Evolutionary conservation across 139 green algal genomes (phyloP).

Genomic region (Diplosphaera chodatii): DNA sequence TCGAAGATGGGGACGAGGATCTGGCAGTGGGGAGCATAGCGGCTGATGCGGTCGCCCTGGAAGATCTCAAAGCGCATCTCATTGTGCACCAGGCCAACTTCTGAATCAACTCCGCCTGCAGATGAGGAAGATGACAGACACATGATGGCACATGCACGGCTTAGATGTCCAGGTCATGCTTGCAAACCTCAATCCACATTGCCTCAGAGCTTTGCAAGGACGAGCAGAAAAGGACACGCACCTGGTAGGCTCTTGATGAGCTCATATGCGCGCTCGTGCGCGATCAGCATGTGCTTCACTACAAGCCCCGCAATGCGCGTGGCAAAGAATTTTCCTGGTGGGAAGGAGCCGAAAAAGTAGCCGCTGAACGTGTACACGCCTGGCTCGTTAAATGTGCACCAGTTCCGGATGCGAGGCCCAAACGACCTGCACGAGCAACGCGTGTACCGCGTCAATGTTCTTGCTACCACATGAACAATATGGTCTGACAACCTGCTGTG

Average conservation of each 20-base stretch:
- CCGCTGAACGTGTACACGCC: slow-evolving; percentile 49
- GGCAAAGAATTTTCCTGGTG: slow-evolving; percentile 37
- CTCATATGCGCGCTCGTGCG: slow-evolving; percentile 35
- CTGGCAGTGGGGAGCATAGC: neutral
- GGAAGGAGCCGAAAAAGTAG: slow-evolving; percentile 40
- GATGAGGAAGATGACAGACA: too few species aligned
- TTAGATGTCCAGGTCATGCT: too few species aligned
- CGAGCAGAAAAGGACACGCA: too few species aligned
- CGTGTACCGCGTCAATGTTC: too few species aligned
- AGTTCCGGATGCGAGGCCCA: slow-evolving; percentile 35
- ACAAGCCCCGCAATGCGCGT: slow-evolving; percentile 12
- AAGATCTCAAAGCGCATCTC: slow-evolving; percentile 45
- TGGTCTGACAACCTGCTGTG: too few species aligned
- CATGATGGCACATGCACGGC: too few species aligned
- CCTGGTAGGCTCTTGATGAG: slow-evolving; percentile 39
- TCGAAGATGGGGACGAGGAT: neutral
- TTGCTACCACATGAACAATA: too few species aligned
- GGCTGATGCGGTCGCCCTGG: neutral
- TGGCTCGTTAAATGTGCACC: slow-evolving; percentile 65
- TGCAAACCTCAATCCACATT: too few species aligned
- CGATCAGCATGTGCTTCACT: slow-evolving; percentile 16
- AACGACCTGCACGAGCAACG: too few species aligned
- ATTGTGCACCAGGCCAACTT: slow-evolving; percentile 58
- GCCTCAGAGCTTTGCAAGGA: too few species aligned
- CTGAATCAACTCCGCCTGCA: neutral